Conservation (phyloP, 2,329 filamentous ascomycete genomes). For the Orbilia quercus region DNA sequence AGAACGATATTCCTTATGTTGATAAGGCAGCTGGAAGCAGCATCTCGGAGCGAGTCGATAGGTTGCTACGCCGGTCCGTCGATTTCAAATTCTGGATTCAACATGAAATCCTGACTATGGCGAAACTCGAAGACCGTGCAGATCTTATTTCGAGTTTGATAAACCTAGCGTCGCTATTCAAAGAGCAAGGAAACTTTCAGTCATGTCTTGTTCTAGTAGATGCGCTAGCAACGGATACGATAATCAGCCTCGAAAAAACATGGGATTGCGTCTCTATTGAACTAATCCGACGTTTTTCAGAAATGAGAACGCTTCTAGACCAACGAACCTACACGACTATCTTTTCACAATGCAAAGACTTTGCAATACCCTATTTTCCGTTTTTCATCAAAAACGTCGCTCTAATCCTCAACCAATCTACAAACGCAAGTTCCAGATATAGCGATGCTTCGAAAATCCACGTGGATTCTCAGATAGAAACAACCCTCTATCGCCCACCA, state of each 20-base stretch:
- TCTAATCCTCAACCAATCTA: constrained; percentile 50
- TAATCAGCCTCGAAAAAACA: constrained; percentile 47
- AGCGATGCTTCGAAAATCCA: constrained; percentile 55
- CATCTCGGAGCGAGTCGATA: constrained; percentile 29
- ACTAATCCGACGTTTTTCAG: constrained; percentile 47
- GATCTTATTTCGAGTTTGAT: constrained; percentile 50
- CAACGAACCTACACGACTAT: constrained; percentile 28
- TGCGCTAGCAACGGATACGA: constrained; percentile 28
- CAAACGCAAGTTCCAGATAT: constrained; percentile 48
- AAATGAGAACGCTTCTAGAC: constrained; percentile 37
- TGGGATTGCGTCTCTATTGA: constrained; percentile 44
- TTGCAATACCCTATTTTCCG: constrained; percentile 51
- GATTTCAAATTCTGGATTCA: constrained; percentile 54
- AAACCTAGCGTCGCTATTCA: constrained; percentile 29
- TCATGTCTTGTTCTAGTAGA: constrained; percentile 49
- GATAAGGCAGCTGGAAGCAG: constrained; percentile 4
- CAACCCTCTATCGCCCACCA: constrained; percentile 34
- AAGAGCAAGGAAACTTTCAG: constrained; percentile 48
- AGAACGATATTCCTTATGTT: constrained; percentile 36
- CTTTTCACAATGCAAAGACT: constrained; percentile 43
- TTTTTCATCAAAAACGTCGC: constrained; percentile 45
- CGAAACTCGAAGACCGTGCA: constrained; percentile 39
- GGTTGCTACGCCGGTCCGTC: constrained; percentile 39
- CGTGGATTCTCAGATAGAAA: constrained; percentile 50
- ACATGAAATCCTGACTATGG: constrained; percentile 43